A percentile compares a stretch with the other conserved stretches of the same genome.
Conservation (phyloP, 306 rosid species). For the Vigna mungo region DNA sequence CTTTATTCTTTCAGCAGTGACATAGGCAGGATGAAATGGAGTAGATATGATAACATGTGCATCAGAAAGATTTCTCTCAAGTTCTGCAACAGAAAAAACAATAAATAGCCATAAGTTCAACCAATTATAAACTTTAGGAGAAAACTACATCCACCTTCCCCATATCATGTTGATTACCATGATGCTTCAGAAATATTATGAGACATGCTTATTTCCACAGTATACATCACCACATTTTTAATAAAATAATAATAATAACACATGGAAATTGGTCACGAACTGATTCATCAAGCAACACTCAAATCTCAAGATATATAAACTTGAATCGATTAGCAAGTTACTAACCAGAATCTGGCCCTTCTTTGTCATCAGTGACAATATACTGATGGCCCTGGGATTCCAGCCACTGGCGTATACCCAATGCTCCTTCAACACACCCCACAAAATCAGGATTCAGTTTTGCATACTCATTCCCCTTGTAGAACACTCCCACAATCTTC, state of each 20-base stretch:
- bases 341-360: conserved; percentile 82
- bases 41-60: conserved; percentile 90
- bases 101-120: conserved; percentile 27
- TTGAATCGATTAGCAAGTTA: not conserved
- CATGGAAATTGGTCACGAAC: no score
- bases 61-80: conserved; percentile 87
- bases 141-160: not conserved
- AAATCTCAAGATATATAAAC: not conserved
- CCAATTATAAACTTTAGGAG: conserved; percentile 17
- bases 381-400: conserved; percentile 93
- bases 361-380: conserved; percentile 95
- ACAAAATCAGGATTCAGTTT: conserved; percentile 83
- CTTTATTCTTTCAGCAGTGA: conserved; percentile 89
- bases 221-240: not conserved
- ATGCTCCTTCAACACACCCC: conserved; percentile 87
- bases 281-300: no score
- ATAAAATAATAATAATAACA: no score
- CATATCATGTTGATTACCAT: not conserved
- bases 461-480: conserved; percentile 89
- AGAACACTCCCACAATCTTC: conserved; percentile 96
- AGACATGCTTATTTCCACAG: not conserved
- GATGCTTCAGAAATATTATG: not conserved
- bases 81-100: conserved; percentile 58
- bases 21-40: conserved; percentile 98
- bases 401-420: conserved; percentile 90